These are phyloP conservation scores for Globisporangium nodosum DNA, from an alignment of 352 stramenopile species.

Conservation along the genomic window DNA sequence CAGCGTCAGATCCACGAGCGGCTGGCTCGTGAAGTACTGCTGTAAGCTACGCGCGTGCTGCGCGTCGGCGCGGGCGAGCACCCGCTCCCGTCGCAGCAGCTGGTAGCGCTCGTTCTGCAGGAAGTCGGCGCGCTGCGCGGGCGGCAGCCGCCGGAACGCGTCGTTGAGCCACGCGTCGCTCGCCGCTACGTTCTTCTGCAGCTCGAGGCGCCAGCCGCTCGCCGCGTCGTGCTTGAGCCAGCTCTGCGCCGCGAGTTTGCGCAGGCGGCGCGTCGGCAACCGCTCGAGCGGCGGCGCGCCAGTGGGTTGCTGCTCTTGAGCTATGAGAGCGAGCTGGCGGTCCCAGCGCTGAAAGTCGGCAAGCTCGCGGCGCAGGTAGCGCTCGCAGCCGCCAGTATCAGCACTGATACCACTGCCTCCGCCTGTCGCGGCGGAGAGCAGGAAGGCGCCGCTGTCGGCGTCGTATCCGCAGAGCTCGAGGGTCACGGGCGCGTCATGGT, in stretches of 20 bases:
- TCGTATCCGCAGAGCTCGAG: constrained; percentile 36
- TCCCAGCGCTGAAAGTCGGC: constrained; percentile 44
- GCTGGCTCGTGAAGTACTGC: constrained; percentile 63
- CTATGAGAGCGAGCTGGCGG: constrained; percentile 16
- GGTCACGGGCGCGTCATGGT: background rate
- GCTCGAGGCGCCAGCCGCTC: constrained; percentile 45
- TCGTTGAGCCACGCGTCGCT: constrained; percentile 56
- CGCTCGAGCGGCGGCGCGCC: constrained; percentile 16
- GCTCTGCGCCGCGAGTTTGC: constrained; percentile 42
- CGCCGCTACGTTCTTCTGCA: constrained; percentile 51
- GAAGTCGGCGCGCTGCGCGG: constrained; percentile 28
- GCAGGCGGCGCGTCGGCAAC: constrained; percentile 49
- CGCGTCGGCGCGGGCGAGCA: constrained; percentile 14
- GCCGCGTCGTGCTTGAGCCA: constrained; percentile 40
- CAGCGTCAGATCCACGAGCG: constrained; percentile 40
- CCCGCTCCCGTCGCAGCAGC: constrained; percentile 19
- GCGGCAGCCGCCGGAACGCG: constrained; percentile 24
- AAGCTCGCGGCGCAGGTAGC: constrained; percentile 27
- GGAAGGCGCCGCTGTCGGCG: constrained; percentile 21
- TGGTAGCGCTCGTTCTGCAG: constrained; percentile 46
- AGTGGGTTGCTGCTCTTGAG: background rate
- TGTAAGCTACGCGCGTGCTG: constrained; percentile 53
- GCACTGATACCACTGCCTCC: background rate
- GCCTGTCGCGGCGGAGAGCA: constrained; percentile 14
- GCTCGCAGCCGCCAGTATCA: background rate